phyloP scores from a whole-genome alignment of 164 flowering plant genomes.

The Dillenia turbinata region DNA sequence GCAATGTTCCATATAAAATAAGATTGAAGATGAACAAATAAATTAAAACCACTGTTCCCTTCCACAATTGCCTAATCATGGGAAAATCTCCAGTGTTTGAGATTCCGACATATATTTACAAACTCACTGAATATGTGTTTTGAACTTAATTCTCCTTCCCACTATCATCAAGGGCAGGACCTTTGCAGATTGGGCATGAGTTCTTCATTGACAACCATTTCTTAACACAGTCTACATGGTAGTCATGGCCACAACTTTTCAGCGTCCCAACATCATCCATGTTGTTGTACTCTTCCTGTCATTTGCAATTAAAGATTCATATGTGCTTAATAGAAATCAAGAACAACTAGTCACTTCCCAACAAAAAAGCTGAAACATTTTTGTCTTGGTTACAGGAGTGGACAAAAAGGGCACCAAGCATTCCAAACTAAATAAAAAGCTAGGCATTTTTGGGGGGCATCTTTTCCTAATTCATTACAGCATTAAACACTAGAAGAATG shows the following conservation, averaged over 20 bases:
- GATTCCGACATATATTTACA: too few relatives aligned
- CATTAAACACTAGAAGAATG: too few relatives aligned
- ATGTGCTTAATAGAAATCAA: neutral
- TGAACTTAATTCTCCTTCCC: constrained; percentile 12
- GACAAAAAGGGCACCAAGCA: neutral
- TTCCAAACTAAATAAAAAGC: neutral
- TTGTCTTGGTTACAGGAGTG: too few relatives aligned
- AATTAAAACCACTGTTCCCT: too few relatives aligned
- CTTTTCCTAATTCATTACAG: too few relatives aligned
- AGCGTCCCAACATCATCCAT: constrained; percentile 43
- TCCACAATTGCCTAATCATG: too few relatives aligned
- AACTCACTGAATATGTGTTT: too few relatives aligned
- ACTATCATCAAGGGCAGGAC: constrained; percentile 34
- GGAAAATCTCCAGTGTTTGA: too few relatives aligned
- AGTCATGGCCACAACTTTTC: constrained; percentile 46
- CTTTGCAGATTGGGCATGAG: constrained; percentile 65
- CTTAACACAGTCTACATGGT: constrained; percentile 50
- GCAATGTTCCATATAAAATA: too few relatives aligned
- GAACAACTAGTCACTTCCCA: neutral
- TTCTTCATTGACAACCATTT: constrained; percentile 70
- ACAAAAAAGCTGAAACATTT: neutral
- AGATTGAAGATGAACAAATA: too few relatives aligned
- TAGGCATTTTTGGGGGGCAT: too few relatives aligned
- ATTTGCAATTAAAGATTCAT: constrained; percentile 5
- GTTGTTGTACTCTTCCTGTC: constrained; percentile 59